Percentiles rank a stretch among this genome's conserved stretches.
Evolutionary conservation across 371 early-diverging fungal genomes (phyloP).

Genomic region (Scutellospora calospora): DNA sequence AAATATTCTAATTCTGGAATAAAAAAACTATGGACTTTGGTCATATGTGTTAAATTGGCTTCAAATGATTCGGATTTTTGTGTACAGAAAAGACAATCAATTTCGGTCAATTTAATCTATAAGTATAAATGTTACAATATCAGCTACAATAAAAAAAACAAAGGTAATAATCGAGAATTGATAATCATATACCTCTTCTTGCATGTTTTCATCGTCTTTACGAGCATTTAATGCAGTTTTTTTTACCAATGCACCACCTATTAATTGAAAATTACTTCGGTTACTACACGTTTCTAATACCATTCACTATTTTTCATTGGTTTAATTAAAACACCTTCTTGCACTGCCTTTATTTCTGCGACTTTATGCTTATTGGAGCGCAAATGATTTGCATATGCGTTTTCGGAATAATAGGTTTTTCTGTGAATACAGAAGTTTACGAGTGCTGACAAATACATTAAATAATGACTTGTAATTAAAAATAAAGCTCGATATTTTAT

Average conservation of each 20-base stretch:
- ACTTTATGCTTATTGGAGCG: constrained; percentile 94
- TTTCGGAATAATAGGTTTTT: constrained; percentile 59
- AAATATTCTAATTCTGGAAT: constrained; percentile 96
- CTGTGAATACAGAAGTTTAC: constrained; percentile 29
- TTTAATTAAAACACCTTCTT: not conserved
- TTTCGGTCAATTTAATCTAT: constrained; percentile 67
- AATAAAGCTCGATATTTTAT: not conserved
- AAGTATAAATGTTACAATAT: constrained; percentile 77
- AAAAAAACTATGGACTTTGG: constrained; percentile 88
- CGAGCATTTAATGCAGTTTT: not conserved
- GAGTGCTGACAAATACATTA: not conserved
- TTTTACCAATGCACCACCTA: constrained; percentile 11
- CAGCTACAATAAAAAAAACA: not conserved
- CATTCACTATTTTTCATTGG: not conserved
- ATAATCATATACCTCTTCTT: not conserved
- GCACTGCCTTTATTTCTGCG: constrained; percentile 55
- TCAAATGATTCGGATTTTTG: constrained; percentile 75
- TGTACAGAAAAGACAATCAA: constrained; percentile 88
- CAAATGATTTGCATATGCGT: constrained; percentile 89
- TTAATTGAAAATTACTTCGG: not conserved
- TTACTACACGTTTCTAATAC: not conserved
- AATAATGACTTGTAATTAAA: not conserved
- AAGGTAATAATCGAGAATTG: not conserved
- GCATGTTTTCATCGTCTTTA: not conserved
- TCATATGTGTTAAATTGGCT: constrained; percentile 93